Percentiles rank a stretch among this genome's conserved stretches.
phyloP scores from a whole-genome alignment of 2,329 filamentous ascomycete species.

The Raffaelea arxii region DNA sequence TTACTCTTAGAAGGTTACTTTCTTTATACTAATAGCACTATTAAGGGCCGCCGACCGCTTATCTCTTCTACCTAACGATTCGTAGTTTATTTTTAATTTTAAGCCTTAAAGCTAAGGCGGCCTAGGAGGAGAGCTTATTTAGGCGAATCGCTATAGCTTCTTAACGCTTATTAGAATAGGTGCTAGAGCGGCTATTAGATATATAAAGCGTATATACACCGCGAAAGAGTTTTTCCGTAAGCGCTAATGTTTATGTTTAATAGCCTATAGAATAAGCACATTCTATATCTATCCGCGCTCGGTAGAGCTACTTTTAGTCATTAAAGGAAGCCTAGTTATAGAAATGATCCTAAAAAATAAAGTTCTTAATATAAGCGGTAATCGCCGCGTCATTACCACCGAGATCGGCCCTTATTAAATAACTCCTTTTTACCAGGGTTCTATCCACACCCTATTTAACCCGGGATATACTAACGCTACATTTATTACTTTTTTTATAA shows the following conservation, averaged over 20 bases:
- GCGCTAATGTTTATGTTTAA: no score
- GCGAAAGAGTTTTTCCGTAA: no score
- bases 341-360: neutral
- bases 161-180: neutral
- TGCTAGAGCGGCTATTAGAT: neutral
- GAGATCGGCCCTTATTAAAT: neutral
- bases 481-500: neutral
- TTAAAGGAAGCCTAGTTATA: neutral
- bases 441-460: neutral
- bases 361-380: neutral
- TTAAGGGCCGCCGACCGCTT: neutral
- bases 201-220: neutral
- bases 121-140: neutral
- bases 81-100: neutral
- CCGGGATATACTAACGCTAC: neutral
- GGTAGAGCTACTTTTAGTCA: neutral
- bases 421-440: neutral
- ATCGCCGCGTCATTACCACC: neutral
- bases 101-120: neutral
- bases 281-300: neutral
- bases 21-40: neutral
- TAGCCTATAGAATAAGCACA: neutral
- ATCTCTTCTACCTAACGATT: neutral
- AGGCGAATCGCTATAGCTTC: neutral
- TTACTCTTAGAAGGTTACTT: neutral